Percentiles rank a stretch among this genome's conserved stretches.
phyloP scores from a whole-genome alignment of 2,329 filamentous ascomycete genomes.

The Pseudomassariella vexata region DNA sequence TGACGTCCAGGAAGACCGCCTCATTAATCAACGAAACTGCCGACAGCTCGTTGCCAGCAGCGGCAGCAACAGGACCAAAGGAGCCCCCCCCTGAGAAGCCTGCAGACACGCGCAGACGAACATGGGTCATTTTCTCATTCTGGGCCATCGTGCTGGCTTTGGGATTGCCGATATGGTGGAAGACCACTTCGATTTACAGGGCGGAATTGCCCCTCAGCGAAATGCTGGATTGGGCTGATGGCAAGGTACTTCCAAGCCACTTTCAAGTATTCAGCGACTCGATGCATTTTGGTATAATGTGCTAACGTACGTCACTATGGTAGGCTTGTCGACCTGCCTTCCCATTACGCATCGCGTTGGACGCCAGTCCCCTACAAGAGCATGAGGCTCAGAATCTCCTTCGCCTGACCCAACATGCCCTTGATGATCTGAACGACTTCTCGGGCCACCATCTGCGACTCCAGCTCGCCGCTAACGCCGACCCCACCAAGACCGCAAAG shows the following conservation, averaged over 20 bases:
- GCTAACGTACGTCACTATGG: conserved; percentile 8
- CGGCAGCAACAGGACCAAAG: conserved; percentile 23
- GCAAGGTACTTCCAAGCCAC: conserved; percentile 61
- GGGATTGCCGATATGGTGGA: conserved; percentile 92
- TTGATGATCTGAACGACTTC: conserved; percentile 84
- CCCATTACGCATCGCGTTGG: conserved; percentile 74
- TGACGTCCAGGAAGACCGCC: conserved; percentile 2
- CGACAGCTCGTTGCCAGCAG: background rate
- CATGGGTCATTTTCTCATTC: conserved; percentile 76
- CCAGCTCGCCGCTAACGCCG: conserved; percentile 37
- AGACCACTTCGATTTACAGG: conserved; percentile 87
- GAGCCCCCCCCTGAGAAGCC: conserved; percentile 72
- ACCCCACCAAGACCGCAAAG: conserved; percentile 16
- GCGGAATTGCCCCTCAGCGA: conserved; percentile 74
- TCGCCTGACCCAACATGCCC: conserved; percentile 74
- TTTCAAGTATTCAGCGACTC: background rate
- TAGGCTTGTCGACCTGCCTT: conserved; percentile 86
- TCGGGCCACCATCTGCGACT: conserved; percentile 77
- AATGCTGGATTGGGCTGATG: conserved; percentile 90
- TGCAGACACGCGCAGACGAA: conserved; percentile 63
- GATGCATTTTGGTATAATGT: conserved; percentile 3
- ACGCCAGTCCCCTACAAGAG: conserved; percentile 59
- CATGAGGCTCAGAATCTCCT: conserved; percentile 69
- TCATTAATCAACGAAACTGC: background rate
- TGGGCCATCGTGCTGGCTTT: conserved; percentile 81